phyloP scores from a whole-genome alignment of 1,284 basidiomycete species.

The Erythrobasidium hasegawianum region DNA sequence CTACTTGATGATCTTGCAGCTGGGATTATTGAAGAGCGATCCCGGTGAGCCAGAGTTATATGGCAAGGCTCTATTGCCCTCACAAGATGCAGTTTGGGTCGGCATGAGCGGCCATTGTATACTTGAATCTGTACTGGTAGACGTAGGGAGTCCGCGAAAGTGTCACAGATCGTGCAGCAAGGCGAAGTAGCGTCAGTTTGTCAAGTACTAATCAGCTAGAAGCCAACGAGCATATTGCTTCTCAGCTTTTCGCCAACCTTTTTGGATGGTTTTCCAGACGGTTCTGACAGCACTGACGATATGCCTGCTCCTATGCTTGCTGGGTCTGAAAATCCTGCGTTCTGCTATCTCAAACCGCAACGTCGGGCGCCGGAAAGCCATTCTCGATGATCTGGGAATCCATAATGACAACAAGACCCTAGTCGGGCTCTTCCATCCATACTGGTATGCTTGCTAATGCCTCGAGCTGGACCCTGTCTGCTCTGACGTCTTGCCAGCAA shows the following conservation, averaged over 20 bases:
- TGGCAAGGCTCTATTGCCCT: too few relatives aligned
- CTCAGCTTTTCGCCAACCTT: too few relatives aligned
- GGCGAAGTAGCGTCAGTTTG: not conserved
- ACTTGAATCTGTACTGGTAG: too few relatives aligned
- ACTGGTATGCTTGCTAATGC: slow-evolving; percentile 78
- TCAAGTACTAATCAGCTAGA: too few relatives aligned
- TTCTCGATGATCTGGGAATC: slow-evolving; percentile 8
- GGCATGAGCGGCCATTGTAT: slow-evolving; percentile 8
- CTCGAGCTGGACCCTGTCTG: too few relatives aligned
- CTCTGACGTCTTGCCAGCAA: slow-evolving; percentile 64
- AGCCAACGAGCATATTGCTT: too few relatives aligned
- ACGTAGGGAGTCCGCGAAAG: not conserved
- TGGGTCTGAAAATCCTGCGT: not conserved
- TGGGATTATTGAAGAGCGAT: not conserved
- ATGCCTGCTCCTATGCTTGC: too few relatives aligned
- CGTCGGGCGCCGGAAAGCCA: slow-evolving; percentile 13
- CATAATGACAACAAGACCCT: slow-evolving; percentile 46
- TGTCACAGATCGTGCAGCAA: not conserved
- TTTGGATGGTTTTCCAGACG: not conserved
- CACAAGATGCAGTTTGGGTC: slow-evolving; percentile 31
- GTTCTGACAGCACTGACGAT: not conserved
- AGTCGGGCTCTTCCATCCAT: slow-evolving; percentile 91
- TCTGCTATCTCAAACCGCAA: slow-evolving; percentile 17
- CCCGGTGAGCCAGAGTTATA: too few relatives aligned
- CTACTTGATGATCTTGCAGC: slow-evolving; percentile 52